Percentiles rank a stretch among this genome's conserved stretches.
These are phyloP conservation scores for Crithidia bombi DNA, from an alignment of 208 protist species.

Conservation along the genomic window DNA sequence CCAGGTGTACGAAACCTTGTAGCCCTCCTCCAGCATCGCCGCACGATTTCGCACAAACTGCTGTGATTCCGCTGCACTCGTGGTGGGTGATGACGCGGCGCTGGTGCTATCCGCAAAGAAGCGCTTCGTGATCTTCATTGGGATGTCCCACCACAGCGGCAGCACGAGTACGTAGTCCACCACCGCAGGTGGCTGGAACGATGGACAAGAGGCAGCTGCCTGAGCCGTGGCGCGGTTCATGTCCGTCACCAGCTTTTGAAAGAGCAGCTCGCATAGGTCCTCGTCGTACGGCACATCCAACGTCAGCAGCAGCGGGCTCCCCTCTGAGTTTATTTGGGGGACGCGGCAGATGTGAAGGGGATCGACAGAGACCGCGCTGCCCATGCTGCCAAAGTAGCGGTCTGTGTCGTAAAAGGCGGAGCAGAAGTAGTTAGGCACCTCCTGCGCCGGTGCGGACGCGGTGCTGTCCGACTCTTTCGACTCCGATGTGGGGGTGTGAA, in stretches of 20 bases:
- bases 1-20: constrained; percentile 68
- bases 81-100: not conserved
- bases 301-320: constrained; percentile 72
- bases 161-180: constrained; percentile 88
- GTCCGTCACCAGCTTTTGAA: constrained; percentile 76
- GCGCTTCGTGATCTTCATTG: constrained; percentile 63
- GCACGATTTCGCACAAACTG: constrained; percentile 50
- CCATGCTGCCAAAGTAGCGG: constrained; percentile 85
- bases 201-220: not conserved
- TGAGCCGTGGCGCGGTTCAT: constrained; percentile 38
- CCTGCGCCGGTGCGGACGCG: constrained; percentile 32
- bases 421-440: constrained; percentile 79
- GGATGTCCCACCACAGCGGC: constrained; percentile 86
- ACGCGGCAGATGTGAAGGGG: constrained; percentile 36
- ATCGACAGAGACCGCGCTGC: constrained; percentile 80
- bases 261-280: constrained; percentile 86
- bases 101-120: constrained; percentile 44
- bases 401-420: constrained; percentile 89
- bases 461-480: not conserved
- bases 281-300: constrained; percentile 91
- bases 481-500: not conserved
- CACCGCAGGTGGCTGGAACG: not conserved
- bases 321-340: constrained; percentile 40
- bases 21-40: constrained; percentile 60
- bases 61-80: constrained; percentile 18